Evolutionary conservation across 148 eudicot genomes (phyloP), one percentile per base, ranked within the genome.

Genomic region (Amaranthus cruentus): DNA sequence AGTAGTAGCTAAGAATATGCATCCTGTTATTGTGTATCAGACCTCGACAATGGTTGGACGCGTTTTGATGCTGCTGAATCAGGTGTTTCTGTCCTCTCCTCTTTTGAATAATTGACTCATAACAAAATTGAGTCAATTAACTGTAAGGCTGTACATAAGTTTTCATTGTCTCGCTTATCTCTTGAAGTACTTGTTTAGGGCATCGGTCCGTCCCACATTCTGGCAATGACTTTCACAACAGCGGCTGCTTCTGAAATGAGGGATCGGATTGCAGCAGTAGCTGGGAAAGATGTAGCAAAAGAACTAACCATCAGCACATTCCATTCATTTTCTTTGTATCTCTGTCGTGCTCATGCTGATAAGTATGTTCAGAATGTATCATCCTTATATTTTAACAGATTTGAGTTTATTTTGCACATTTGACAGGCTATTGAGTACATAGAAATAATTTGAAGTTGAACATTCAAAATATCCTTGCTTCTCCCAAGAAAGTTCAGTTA

Each of bases 1-100:
- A 5, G n/a, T 28, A 52, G 6, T 21, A 61, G 62, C 21, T 68
- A 12, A 9, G 77, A 62, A 65, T 47, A 50, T 76, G 1, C 2
- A 57, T 72, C 66, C 59, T 71, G 12, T 67, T 61, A 51, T 71
- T 71, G 12, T 65, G 42, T 81, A 15, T 62, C 89, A 94, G 98
- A 94, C 98, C 77, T 91, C 98, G 9, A 91, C 98, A 38, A 91
- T 94, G 96, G 98, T 94, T 80, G 98, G 97, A 59, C 97, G 98
- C 47, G 82, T 94, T 73, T 79, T 91, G 56, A 87, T 88, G 97
- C 87, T 94, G 78, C 84, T 91, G 63, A 79, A 80, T 66, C 84
- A 89, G 98, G 98, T 91, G 90, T 44, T 61, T 18, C 55, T 46
- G 18, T 67, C 28, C 21, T 44, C 4, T 49, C 44, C 66, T 28